phyloP scores from a whole-genome alignment of 2,329 filamentous ascomycete genomes.

The Apiospora pterosperma region DNA sequence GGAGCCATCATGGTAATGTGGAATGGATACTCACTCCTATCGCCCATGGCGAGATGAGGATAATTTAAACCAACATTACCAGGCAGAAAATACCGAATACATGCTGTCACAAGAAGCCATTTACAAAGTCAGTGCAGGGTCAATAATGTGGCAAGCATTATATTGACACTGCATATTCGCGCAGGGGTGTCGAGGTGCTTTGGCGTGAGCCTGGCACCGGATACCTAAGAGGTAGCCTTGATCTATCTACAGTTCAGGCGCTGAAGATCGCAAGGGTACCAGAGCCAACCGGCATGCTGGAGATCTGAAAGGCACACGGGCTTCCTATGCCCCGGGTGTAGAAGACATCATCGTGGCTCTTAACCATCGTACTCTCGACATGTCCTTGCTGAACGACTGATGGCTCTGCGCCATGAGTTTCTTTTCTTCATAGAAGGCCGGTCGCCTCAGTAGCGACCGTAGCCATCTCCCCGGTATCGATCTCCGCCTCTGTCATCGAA shows the following conservation, averaged over 20 bases:
- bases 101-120: too few species aligned
- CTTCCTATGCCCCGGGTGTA: neutral
- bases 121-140: too few species aligned
- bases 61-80: too few species aligned
- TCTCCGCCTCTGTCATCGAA: slow-evolving; percentile 20
- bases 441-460: slow-evolving; percentile 4
- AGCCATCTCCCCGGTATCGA: slow-evolving; percentile 12
- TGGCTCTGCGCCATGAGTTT: neutral
- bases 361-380: neutral
- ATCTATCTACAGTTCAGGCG: slow-evolving; percentile 1
- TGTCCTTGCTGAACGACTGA: neutral
- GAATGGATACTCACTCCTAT: too few species aligned
- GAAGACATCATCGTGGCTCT: neutral
- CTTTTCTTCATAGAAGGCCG: neutral
- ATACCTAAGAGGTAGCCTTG: neutral
- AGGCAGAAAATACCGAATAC: too few species aligned
- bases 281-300: neutral
- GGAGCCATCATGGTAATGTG: too few species aligned
- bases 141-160: neutral
- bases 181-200: neutral
- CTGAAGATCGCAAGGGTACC: neutral
- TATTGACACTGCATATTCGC: neutral
- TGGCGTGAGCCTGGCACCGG: neutral
- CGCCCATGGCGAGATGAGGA: too few species aligned
- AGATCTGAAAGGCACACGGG: neutral